phyloP scores from a whole-genome alignment of 2,329 filamentous ascomycete species.

The Acrodontium crateriforme region DNA sequence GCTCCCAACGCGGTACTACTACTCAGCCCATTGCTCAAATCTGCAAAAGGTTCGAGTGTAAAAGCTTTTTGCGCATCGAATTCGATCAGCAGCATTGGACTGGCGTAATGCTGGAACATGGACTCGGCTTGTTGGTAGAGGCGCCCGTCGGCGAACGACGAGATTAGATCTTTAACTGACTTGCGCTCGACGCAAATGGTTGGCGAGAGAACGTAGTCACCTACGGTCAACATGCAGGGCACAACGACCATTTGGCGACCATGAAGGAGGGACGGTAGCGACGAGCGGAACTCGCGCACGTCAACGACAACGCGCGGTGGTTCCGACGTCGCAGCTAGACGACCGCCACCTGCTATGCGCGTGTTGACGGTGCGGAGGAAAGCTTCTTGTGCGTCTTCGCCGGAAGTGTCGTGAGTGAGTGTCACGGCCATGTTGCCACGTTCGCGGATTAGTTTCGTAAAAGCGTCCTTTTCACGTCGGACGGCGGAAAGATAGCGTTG shows the following conservation, averaged over 20 bases:
- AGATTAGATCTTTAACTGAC: conserved; percentile 78
- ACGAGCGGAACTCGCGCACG: conserved; percentile 89
- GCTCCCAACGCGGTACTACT: not conserved
- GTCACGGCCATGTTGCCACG: conserved; percentile 82
- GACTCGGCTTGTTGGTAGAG: conserved; percentile 84
- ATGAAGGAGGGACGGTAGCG: conserved; percentile 79
- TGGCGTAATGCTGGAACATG: conserved; percentile 89
- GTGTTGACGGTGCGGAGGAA: conserved; percentile 95
- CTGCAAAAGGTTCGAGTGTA: conserved; percentile 55
- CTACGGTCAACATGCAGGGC: conserved; percentile 90
- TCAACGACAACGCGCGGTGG: conserved; percentile 89
- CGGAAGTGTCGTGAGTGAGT: conserved; percentile 55
- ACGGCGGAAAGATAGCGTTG: conserved; percentile 83
- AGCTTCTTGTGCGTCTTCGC: conserved; percentile 72
- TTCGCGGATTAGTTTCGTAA: conserved; percentile 88
- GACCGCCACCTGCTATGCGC: conserved; percentile 83
- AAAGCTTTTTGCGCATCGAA: conserved; percentile 97
- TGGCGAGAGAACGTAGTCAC: conserved; percentile 87
- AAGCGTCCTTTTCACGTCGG: conserved; percentile 89
- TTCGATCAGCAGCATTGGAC: conserved; percentile 84
- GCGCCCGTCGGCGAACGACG: conserved; percentile 80
- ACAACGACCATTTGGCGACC: conserved; percentile 78
- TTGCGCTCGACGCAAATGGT: conserved; percentile 91
- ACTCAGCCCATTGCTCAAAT: conserved; percentile 41
- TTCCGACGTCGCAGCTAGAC: conserved; percentile 67